Evolutionary conservation across 2,329 filamentous ascomycete species (phyloP), one percentile per base, ranked within the genome.

Genomic region (Penicillium capsulatum): DNA sequence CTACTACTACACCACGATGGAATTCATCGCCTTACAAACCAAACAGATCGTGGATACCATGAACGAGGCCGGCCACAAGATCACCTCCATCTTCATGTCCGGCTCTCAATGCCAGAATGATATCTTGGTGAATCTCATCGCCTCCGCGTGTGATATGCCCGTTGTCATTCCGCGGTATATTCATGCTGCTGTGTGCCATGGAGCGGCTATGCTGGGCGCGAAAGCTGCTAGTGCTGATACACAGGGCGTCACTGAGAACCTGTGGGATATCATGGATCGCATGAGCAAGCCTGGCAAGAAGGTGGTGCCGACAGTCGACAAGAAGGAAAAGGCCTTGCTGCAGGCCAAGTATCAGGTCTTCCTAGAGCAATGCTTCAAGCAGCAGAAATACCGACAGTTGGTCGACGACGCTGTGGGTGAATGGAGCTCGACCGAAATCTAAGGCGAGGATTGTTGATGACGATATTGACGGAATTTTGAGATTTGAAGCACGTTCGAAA

Each of bases 231-330:
- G 84, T 55, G 84, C 84, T 20, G 82, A 85, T 57, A 75, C 76
- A 27, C 76, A 85, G 7, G 86, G 87, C 31, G 82, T 83, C 57
- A 90, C 86, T 0, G 90, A 96, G 70, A 79, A 84, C 28, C 72
- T 98, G 46, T 98, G 92, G 92, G 79, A 81, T 53, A 96, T 98
- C 62, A 98, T 98, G 92, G 87, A 94, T 65, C 80, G 89, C 40
- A 92, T 96, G 83, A 94, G 86, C 70, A 95, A 96, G 74, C 84
- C 88, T 7, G 92, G 91, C 20, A 86, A 83, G 56, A 79, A 89
- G 34, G 84, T 96, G 2, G 75, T 82, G 64, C 89, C 91, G 0
- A 81, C 81, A 15, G 78, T 74, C 37, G 79, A 94, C 60, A 68
- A 71, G 43, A 76, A 77, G 8, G 84, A 95, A 73, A 90, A 85